These are phyloP conservation scores for Penicillium sp. DNA, from an alignment of 2,329 filamentous ascomycete genomes.

Conservation along the genomic window DNA sequence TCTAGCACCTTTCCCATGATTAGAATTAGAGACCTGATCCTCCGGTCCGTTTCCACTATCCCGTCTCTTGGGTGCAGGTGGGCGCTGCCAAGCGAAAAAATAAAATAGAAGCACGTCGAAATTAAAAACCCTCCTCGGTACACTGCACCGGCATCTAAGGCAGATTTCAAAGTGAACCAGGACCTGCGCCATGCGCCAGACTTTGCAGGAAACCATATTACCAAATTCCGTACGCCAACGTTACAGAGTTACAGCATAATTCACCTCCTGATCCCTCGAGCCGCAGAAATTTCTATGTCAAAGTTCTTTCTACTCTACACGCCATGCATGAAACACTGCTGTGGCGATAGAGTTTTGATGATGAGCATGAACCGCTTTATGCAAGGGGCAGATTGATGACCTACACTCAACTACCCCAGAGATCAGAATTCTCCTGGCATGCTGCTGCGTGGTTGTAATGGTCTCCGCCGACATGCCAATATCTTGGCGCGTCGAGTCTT, in stretches of 20 bases:
- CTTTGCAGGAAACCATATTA: not conserved
- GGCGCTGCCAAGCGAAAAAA: conserved; percentile 1
- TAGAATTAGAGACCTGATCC: not conserved
- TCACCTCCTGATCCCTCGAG: not conserved
- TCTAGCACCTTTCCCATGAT: too few relatives aligned
- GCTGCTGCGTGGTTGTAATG: not conserved
- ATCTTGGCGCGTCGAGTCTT: not conserved
- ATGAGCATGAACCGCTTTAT: not conserved
- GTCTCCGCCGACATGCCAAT: not conserved
- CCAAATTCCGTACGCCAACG: not conserved
- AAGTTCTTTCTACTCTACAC: conserved; percentile 4
- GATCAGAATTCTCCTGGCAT: not conserved
- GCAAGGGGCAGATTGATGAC: conserved; percentile 2
- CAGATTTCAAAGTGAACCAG: not conserved
- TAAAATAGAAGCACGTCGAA: not conserved
- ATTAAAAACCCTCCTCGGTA: not conserved
- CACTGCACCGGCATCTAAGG: not conserved
- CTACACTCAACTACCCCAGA: not conserved
- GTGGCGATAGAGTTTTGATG: conserved; percentile 10
- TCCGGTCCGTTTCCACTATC: conserved; percentile 4
- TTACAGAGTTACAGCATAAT: not conserved
- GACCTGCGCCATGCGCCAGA: not conserved
- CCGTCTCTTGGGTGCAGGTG: conserved; percentile 8
- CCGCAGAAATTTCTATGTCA: not conserved
- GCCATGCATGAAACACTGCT: conserved; percentile 16